phyloP scores from a whole-genome alignment of 352 stramenopile genomes.

The Phytophthora brassicae region DNA sequence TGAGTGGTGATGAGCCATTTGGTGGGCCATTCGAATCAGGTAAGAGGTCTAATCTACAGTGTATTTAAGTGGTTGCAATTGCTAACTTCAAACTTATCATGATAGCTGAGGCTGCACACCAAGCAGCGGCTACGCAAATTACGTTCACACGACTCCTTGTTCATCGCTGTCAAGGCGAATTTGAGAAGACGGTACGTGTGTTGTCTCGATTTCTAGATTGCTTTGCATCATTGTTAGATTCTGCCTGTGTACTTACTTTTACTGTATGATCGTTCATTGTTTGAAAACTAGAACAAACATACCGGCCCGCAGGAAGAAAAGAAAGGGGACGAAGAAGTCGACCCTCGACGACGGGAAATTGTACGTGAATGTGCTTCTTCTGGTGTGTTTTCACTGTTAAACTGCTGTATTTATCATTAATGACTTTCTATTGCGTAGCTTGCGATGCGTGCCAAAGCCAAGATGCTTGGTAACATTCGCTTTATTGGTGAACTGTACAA shows the following conservation, averaged over 20 bases:
- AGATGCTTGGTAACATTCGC: slow-evolving; percentile 85
- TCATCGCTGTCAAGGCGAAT: slow-evolving; percentile 76
- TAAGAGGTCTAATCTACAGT: no score
- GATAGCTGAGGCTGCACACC: slow-evolving; percentile 42
- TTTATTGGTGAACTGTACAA: slow-evolving; percentile 90
- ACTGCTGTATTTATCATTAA: background rate
- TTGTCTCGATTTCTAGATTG: background rate
- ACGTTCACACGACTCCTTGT: slow-evolving; percentile 82
- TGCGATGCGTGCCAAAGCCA: slow-evolving; percentile 37
- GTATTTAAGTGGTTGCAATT: no score
- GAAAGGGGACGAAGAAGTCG: slow-evolving; percentile 42
- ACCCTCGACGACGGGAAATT: slow-evolving; percentile 57
- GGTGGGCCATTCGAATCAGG: slow-evolving; percentile 61
- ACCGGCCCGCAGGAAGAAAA: slow-evolving; percentile 31
- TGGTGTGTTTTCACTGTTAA: background rate
- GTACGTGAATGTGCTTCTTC: slow-evolving; percentile 25
- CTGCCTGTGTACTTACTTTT: no score
- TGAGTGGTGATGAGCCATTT: slow-evolving; percentile 65
- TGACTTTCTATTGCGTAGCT: slow-evolving; percentile 21
- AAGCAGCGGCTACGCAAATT: slow-evolving; percentile 46
- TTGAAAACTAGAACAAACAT: slow-evolving; percentile 47
- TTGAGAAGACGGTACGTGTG: slow-evolving; percentile 66
- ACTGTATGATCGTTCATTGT: slow-evolving; percentile 1
- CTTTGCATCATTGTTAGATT: no score
- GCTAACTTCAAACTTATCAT: background rate